Conservation (phyloP, 139 green algal species). For the Klebsormidium nitens region DNA sequence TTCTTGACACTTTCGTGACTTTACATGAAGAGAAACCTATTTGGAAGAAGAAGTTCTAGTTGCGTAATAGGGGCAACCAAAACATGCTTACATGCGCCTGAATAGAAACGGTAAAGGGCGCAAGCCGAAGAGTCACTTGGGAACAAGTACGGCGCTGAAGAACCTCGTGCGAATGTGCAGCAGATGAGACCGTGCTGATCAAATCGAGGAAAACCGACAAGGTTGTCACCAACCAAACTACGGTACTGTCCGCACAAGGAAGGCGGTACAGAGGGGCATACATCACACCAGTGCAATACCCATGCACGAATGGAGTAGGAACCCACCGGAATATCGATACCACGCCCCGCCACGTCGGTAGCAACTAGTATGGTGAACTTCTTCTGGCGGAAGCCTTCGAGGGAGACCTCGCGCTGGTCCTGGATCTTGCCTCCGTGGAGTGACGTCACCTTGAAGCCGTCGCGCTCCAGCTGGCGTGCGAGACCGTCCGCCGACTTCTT, state of each 20-base stretch:
- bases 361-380: constrained; percentile 91
- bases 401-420: constrained; percentile 76
- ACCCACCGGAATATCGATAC: constrained; percentile 82
- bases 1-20: too few relatives aligned
- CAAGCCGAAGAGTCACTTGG: too few relatives aligned
- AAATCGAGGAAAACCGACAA: too few relatives aligned
- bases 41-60: too few relatives aligned
- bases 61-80: too few relatives aligned
- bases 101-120: too few relatives aligned
- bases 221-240: neutral
- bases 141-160: too few relatives aligned
- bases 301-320: neutral
- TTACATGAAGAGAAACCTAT: too few relatives aligned
- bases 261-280: neutral
- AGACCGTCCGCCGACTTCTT: constrained; percentile 82
- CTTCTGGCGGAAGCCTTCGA: constrained; percentile 80
- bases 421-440: constrained; percentile 87
- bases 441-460: constrained; percentile 64
- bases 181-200: too few relatives aligned
- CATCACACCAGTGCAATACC: neutral
- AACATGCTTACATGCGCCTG: too few relatives aligned
- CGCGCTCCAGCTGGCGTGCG: constrained; percentile 57
- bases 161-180: too few relatives aligned
- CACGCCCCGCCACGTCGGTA: constrained; percentile 94
- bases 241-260: neutral